Evolutionary conservation across 352 stramenopile genomes (phyloP).

Genomic region (Phytophthora podocarpi): DNA sequence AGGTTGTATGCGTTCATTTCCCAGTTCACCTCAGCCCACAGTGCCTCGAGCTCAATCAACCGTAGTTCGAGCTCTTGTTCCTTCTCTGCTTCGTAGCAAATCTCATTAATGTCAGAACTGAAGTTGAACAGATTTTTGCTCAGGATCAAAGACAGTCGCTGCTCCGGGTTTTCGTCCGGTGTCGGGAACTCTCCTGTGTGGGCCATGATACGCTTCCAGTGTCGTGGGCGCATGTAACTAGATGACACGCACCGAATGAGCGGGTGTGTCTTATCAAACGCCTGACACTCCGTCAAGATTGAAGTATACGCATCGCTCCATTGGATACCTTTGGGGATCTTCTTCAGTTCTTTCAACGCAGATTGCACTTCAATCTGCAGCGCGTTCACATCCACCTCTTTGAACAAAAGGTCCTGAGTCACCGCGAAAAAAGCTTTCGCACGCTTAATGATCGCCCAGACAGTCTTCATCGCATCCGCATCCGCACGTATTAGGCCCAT

Average conservation of each 20-base stretch:
- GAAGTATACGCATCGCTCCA: slow-evolving; percentile 92
- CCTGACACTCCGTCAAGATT: slow-evolving; percentile 78
- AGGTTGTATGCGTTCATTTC: slow-evolving; percentile 93
- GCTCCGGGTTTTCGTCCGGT: slow-evolving; percentile 92
- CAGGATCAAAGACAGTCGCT: slow-evolving; percentile 90
- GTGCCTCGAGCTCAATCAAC: slow-evolving; percentile 90
- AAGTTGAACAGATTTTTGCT: slow-evolving; percentile 95
- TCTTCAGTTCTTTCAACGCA: slow-evolving; percentile 94
- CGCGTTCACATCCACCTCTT: slow-evolving; percentile 91
- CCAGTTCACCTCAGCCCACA: slow-evolving; percentile 94
- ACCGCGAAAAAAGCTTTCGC: slow-evolving; percentile 72
- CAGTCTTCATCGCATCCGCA: slow-evolving; percentile 75
- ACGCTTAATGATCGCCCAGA: slow-evolving; percentile 84
- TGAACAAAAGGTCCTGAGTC: slow-evolving; percentile 89
- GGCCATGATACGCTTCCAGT: slow-evolving; percentile 94
- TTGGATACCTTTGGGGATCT: slow-evolving; percentile 92
- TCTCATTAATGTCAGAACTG: slow-evolving; percentile 95
- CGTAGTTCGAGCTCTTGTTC: slow-evolving; percentile 95
- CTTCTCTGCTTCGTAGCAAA: slow-evolving; percentile 96
- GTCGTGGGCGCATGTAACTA: slow-evolving; percentile 92
- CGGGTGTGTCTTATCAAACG: slow-evolving; percentile 87
- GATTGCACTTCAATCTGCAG: slow-evolving; percentile 95
- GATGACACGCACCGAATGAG: slow-evolving; percentile 77
- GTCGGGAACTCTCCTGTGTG: slow-evolving; percentile 92
- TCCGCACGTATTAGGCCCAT: slow-evolving; percentile 89